Evolutionary conservation across 1,139 yeast species (phyloP).

Genomic region (Yamadazyma trypodendri): DNA sequence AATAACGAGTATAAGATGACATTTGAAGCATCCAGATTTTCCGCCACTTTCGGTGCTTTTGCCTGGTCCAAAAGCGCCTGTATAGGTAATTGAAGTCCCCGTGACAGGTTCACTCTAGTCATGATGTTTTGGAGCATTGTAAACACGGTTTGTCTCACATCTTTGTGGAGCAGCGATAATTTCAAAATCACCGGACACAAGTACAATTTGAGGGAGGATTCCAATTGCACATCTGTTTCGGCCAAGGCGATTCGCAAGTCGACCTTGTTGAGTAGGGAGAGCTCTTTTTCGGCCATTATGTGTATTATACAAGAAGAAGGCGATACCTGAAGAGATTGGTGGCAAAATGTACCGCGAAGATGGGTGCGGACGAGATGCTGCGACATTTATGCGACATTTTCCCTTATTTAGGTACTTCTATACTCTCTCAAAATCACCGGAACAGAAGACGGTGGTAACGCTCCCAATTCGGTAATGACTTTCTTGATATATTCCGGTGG

Average conservation of each 20-base stretch:
- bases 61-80: conserved; percentile 63
- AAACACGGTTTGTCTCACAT: conserved; percentile 69
- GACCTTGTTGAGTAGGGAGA: conserved; percentile 65
- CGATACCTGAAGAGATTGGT: not conserved
- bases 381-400: not conserved
- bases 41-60: conserved; percentile 47
- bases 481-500: conserved; percentile 93
- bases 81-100: conserved; percentile 58
- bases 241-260: conserved; percentile 85
- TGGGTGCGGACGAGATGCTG: too few relatives aligned
- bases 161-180: conserved; percentile 65
- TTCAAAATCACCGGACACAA: conserved; percentile 79
- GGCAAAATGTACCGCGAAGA: conserved; percentile 1
- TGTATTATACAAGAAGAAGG: too few relatives aligned
- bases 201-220: conserved; percentile 58
- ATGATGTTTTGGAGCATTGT: conserved; percentile 66
- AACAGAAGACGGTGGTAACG: conserved; percentile 94
- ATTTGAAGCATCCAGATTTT: conserved; percentile 44
- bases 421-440: conserved; percentile 95
- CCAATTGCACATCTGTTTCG: conserved; percentile 62
- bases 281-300: conserved; percentile 40
- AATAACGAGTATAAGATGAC: conserved; percentile 67
- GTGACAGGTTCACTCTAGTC: conserved; percentile 64
- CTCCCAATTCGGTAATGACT: conserved; percentile 94
- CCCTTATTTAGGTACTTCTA: conserved; percentile 46